Percentiles rank a stretch among this genome's conserved stretches.
Conservation (phyloP, 306 rosid species). For the Oxytropis ochrocephala region DNA sequence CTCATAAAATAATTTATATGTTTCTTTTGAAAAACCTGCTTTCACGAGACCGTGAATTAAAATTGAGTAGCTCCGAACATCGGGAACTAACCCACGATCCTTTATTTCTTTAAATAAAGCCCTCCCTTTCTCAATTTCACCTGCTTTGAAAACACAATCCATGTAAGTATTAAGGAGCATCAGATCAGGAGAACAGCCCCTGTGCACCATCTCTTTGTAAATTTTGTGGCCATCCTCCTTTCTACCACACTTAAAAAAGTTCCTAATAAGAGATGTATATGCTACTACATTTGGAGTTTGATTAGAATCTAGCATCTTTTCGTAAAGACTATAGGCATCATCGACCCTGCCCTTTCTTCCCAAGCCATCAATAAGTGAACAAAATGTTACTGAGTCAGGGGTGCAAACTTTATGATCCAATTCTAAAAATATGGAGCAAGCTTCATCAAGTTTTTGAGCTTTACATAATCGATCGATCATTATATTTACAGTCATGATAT, state of each 20-base stretch:
- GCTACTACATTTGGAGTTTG: constrained; percentile 57
- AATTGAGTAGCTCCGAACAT: constrained; percentile 74
- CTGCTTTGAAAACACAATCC: constrained; percentile 90
- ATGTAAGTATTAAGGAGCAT: constrained; percentile 82
- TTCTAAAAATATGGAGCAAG: constrained; percentile 75
- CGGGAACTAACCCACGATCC: constrained; percentile 60
- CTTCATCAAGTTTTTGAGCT: constrained; percentile 77
- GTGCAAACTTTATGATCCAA: constrained; percentile 72
- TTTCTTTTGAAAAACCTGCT: constrained; percentile 81
- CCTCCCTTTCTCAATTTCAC: constrained; percentile 77
- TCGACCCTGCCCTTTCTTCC: constrained; percentile 73
- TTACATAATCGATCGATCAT: constrained; percentile 89
- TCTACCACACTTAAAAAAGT: constrained; percentile 83
- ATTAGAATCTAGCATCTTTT: constrained; percentile 79
- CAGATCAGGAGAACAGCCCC: constrained; percentile 73
- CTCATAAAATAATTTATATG: constrained; percentile 61
- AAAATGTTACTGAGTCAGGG: constrained; percentile 66
- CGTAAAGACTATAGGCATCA: constrained; percentile 86
- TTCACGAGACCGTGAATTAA: constrained; percentile 80
- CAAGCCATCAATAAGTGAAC: constrained; percentile 90
- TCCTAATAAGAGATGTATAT: constrained; percentile 74
- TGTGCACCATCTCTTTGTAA: constrained; percentile 73
- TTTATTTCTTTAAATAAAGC: constrained; percentile 76
- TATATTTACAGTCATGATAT: constrained; percentile 77
- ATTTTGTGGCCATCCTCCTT: constrained; percentile 94